These are phyloP conservation scores for Colletotrichum sp. DNA, from an alignment of 2,329 filamentous ascomycete genomes.

Conservation along the genomic window DNA sequence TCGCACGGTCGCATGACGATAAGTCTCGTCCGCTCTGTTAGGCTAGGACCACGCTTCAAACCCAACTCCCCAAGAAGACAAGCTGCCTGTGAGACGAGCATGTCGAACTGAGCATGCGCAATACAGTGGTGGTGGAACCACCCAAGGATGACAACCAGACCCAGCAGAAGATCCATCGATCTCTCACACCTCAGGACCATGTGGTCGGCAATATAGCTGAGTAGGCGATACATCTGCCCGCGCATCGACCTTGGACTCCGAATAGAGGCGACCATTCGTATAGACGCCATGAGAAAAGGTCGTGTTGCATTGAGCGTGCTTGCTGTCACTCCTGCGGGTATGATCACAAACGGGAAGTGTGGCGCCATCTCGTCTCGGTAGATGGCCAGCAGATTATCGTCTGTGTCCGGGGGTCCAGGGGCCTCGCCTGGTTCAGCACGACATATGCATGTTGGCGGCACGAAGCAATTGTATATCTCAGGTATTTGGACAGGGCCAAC, in stretches of 20 bases:
- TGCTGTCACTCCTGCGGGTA: conserved; percentile 40
- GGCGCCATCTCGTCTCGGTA: conserved; percentile 49
- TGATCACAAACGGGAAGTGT: conserved; percentile 51
- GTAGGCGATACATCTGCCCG: conserved; percentile 53
- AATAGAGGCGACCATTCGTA: conserved; percentile 55
- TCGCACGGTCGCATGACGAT: conserved; percentile 45
- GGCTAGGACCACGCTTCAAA: conserved; percentile 43
- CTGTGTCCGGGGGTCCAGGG: conserved; percentile 45
- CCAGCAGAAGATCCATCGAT: conserved; percentile 54
- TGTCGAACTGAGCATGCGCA: conserved; percentile 56
- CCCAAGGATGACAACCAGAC: conserved; percentile 52
- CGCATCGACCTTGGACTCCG: conserved; percentile 51
- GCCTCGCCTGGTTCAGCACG: conserved; percentile 43
- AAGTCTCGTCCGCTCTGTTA: conserved; percentile 46
- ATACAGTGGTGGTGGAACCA: conserved; percentile 62
- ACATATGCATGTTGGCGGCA: conserved; percentile 52
- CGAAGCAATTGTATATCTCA: conserved; percentile 48
- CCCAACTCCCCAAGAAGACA: conserved; percentile 53
- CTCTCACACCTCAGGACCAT: conserved; percentile 54
- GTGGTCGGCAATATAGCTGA: conserved; percentile 50
- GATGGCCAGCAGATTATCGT: conserved; percentile 48
- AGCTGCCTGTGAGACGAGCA: conserved; percentile 51
- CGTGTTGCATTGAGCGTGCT: conserved; percentile 39
- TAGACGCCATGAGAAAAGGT: conserved; percentile 54
- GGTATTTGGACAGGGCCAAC: conserved; percentile 38